Evolutionary conservation across 2,329 filamentous ascomycete genomes (phyloP), one percentile per base, ranked within the genome.

Genomic region (Pezicula neosporulosa): DNA sequence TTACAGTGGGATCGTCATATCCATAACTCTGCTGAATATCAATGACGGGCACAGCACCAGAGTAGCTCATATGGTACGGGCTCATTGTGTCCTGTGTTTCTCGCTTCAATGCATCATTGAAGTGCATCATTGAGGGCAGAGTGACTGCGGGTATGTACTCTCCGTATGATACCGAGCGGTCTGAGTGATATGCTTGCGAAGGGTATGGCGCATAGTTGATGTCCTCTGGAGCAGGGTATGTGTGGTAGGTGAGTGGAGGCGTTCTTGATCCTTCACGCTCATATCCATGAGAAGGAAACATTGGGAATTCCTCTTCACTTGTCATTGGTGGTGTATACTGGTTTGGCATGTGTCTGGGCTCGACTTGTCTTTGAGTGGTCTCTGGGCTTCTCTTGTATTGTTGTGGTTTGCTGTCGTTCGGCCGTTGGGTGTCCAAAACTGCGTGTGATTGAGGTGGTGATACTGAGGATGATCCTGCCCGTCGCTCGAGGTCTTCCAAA

Each of bases 401-500:
- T 52, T 62, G 62, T 56, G 66, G 59, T 49, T 56, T 61, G 56
- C 51, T 60, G 58, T 50, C 54, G 60, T 41, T 56, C 59, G 38
- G 49, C 46, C 47, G 52, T 49, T 51, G 59, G 56, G 45, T 63
- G 62, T 70, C 69, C 36, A 65, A 70, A 66, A 80, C 74, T 28
- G 72, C 72, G 52, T 77, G 75, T 55, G 69, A 69, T 63, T 79
- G 77, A 61, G 80, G 77, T 50, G 78, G 78, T 44, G 77, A 81
- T 67, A 73, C 78, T 60, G 75, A 81, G 64, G 71, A 77, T 58
- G 83, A 74, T 43, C 85, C 87, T 52, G 89, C 89, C 59, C 88
- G 81, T 66, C 87, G 83, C 78, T 93, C 89, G 62, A 93, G 81
- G 67, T 93, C 89, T 77, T 93, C 88, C 66, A 94, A 78, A 65